phyloP scores from a whole-genome alignment of 2,329 filamentous ascomycete genomes.

The Didymella segeticola region DNA sequence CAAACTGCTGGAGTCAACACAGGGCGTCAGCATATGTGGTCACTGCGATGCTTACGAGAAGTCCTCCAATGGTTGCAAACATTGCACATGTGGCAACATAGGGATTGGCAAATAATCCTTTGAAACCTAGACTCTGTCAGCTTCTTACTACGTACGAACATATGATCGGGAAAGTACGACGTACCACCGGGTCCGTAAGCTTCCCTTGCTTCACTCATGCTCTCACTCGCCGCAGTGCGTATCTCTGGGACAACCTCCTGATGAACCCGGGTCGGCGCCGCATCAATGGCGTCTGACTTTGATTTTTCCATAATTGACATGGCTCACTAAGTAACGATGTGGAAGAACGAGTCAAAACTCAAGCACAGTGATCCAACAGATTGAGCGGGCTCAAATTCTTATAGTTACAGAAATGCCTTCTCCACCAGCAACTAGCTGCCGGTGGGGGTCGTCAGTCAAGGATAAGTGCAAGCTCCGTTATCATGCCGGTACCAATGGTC shows the following conservation, averaged over 20 bases:
- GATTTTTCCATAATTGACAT: conserved; percentile 16
- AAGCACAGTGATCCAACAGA: neutral
- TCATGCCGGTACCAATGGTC: neutral
- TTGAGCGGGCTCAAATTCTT: neutral
- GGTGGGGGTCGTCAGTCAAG: conserved; percentile 1
- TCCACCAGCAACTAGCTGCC: neutral
- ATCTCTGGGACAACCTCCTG: conserved; percentile 30
- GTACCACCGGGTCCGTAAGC: conserved; percentile 44
- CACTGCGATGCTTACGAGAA: conserved; percentile 48
- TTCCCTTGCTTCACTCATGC: conserved; percentile 25
- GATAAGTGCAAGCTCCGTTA: neutral
- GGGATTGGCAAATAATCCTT: conserved; percentile 55
- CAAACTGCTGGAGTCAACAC: neutral
- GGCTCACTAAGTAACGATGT: conserved; percentile 1
- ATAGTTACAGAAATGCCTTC: neutral
- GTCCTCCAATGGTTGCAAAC: conserved; percentile 59
- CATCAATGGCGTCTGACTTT: conserved; percentile 28
- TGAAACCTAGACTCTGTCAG: conserved; percentile 46
- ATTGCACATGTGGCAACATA: conserved; percentile 61
- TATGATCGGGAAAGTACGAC: neutral
- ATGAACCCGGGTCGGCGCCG: conserved; percentile 28
- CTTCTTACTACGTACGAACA: neutral
- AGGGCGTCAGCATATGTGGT: neutral
- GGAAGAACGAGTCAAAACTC: conserved; percentile 3
- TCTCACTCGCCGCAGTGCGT: neutral